Conservation (phyloP, 73 alveolate species). For the Durusdinium trenchii region DNA sequence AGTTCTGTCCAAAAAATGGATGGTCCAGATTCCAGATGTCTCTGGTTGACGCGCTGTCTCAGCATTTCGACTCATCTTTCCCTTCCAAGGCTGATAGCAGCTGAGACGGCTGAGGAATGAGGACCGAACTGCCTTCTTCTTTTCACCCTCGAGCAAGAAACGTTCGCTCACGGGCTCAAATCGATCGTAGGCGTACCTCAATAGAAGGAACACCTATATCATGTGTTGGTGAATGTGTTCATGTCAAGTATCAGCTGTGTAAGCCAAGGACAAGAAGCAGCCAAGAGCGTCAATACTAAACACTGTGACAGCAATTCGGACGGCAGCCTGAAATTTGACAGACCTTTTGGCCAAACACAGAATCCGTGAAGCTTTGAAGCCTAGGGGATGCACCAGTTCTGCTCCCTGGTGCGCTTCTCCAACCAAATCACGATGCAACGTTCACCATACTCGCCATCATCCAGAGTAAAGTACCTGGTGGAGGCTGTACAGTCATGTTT, state of each 20-base stretch:
- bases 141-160: constrained; percentile 78
- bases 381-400: constrained; percentile 55
- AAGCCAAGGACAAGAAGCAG: not conserved
- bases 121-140: constrained; percentile 67
- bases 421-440: constrained; percentile 84
- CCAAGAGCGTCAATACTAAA: not conserved
- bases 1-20: no score
- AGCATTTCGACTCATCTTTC: no score
- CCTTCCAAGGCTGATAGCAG: no score
- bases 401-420: constrained; percentile 86
- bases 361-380: not conserved
- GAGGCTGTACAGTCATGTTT: no score
- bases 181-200: constrained; percentile 89
- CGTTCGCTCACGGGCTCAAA: constrained; percentile 94
- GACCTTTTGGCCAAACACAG: not conserved
- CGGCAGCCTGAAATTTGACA: not conserved
- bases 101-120: no score
- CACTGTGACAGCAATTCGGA: not conserved
- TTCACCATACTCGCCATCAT: constrained; percentile 80
- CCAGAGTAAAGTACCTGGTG: constrained; percentile 58
- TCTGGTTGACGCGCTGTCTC: no score
- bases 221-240: not conserved
- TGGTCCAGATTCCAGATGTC: no score
- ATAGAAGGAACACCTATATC: constrained; percentile 41
- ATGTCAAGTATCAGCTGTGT: not conserved